Evolutionary conservation across 1,284 basidiomycete species (phyloP), one percentile per base, ranked within the genome.

Genomic region (Puccinia novopanici): DNA sequence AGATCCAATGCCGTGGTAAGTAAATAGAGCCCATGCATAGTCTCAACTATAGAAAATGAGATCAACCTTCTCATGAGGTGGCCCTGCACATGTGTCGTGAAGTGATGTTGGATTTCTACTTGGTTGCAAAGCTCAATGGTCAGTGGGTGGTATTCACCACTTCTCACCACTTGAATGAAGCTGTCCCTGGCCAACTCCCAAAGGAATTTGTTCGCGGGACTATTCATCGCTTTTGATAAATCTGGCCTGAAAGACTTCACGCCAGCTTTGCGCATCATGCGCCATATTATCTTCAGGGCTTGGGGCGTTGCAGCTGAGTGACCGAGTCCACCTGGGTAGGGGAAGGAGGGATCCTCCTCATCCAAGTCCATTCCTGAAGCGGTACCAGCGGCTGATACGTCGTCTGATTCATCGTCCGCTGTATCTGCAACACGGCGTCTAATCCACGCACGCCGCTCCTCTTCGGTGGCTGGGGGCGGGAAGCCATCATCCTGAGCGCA

Each of bases 131-230:
- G 22, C 22, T 75, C 73, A 0, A 48, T 13, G n/a, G 54, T 50
- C 8, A 75, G 17, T 3, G 50, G 61, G 3, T 55, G 19, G 42
- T 77, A 77, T 70, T 77, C 63, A 12, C 52, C 37, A 27, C 63
- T 55, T 55, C 22, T 27, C 9, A 77, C 61, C 3, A 77, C 5
- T 68, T 34, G 61, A 48, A n/a, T n/a, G n/a, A n/a, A n/a, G n/a
- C n/a, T n/a, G n/a, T n/a, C n/a, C n/a, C n/a, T n/a, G n/a, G n/a
- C n/a, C n/a, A n/a, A n/a, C n/a, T n/a, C n/a, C n/a, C n/a, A n/a
- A n/a, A n/a, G n/a, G n/a, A n/a, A n/a, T n/a, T n/a, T n/a, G n/a
- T n/a, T n/a, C n/a, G n/a, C n/a, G n/a, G n/a, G n/a, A n/a, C n/a
- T n/a, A n/a, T n/a, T n/a, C n/a, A n/a, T n/a, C n/a, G n/a, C n/a